Evolutionary conservation across 1,139 yeast species (phyloP), one percentile per base, ranked within the genome.

Genomic region (Blastobotrys arbuscula): DNA sequence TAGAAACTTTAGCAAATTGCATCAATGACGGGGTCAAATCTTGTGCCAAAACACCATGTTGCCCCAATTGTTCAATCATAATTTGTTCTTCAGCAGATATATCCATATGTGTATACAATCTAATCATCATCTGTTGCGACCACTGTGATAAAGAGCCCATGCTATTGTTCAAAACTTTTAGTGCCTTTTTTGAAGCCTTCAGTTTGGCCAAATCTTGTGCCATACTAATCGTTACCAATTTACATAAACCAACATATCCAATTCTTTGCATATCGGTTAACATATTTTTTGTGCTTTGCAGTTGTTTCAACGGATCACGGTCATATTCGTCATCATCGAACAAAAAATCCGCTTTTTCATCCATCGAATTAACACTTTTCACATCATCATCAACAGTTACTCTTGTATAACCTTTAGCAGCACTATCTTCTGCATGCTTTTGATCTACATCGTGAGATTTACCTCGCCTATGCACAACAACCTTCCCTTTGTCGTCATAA

Each of bases 321-420:
- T 55, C 70, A 50, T 61, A 67, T 50, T 69, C 71, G 13, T 71
- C 75, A 21, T 73, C 78, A 44, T 69, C 73, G 63, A 92, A 90
- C 45, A 92, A 67, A 59, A 84, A 92, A 58, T 89, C 96, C 0
- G 97, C 90, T 58, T 82, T 80, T 55, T 79, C 80, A 65, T 92
- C 92, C 54, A 72, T 58, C 50, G 90, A 77, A 50, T 77, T 80
- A 19, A 81, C 74, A 54, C 85, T 86, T 55, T 81, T 80, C 23
- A 82, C 84, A 33, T 94, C 95, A 62, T 92, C 97, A 58, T 89
- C 95, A 2, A 84, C 85, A 38, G 90, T 89, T 12, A 94, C 84
- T 58, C 95, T 82, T 1, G 98, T 92, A 62, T 94, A 92, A 0
- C 95, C 97, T 49, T 74, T 52, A 0, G 69, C 66, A 2, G 67